These are phyloP conservation scores for Pseudonitzschia pungens DNA, from an alignment of 108 stramenopile genomes.

Conservation along the genomic window DNA sequence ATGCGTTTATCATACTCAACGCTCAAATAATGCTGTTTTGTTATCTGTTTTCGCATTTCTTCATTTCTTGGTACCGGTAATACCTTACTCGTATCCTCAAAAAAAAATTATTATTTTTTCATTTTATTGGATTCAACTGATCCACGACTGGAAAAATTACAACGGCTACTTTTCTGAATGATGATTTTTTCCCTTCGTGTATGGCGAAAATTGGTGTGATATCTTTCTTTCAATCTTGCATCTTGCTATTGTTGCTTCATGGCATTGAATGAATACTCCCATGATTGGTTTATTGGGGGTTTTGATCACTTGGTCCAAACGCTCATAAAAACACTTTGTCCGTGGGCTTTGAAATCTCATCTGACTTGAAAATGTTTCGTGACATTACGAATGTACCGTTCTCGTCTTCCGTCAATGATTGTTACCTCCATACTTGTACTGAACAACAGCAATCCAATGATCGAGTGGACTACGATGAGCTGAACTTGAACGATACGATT, in stretches of 20 bases:
- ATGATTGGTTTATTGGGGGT: neutral
- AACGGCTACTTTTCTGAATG: constrained; percentile 45
- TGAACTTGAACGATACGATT: constrained; percentile 26
- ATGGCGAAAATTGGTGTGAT: neutral
- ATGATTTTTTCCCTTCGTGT: constrained; percentile 1
- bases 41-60: neutral
- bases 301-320: neutral
- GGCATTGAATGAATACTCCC: neutral
- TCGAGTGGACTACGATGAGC: constrained; percentile 29
- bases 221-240: neutral
- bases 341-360: neutral
- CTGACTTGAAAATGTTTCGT: neutral
- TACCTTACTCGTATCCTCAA: too few species aligned
- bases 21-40: too few species aligned
- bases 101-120: too few species aligned
- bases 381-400: constrained; percentile 15
- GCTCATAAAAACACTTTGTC: neutral
- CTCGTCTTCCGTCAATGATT: neutral
- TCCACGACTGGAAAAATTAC: constrained; percentile 33
- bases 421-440: neutral
- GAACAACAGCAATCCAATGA: constrained; percentile 10
- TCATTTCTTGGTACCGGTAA: too few species aligned
- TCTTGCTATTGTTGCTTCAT: constrained; percentile 12
- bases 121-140: too few species aligned
- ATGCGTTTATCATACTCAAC: constrained; percentile 17